phyloP scores from a whole-genome alignment of 148 eudicot species.

The Nyssa sinensis region DNA sequence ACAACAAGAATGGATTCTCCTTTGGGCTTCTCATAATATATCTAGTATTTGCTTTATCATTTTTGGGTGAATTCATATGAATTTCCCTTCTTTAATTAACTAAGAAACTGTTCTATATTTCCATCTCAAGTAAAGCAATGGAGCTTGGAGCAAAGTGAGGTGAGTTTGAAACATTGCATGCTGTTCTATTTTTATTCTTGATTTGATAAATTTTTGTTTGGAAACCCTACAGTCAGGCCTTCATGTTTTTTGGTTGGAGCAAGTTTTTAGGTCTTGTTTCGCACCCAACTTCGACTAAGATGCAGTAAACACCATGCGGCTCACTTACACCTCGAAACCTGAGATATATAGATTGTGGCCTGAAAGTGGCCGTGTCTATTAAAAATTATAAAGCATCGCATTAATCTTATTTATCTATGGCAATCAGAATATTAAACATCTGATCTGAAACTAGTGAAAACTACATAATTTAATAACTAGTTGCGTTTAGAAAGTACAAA shows the following conservation, averaged over 20 bases:
- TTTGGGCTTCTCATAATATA: background rate
- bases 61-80: background rate
- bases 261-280: background rate
- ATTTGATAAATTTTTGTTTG: background rate
- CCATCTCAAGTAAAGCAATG: background rate
- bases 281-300: background rate
- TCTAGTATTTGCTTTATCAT: background rate
- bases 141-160: background rate
- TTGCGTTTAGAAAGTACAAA: slow-evolving; percentile 30
- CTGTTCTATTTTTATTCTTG: background rate
- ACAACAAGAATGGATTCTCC: background rate
- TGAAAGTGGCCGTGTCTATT: background rate
- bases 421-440: background rate
- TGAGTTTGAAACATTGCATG: background rate
- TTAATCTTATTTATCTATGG: background rate
- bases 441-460: slow-evolving; percentile 5
- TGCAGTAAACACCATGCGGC: background rate
- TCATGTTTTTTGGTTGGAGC: background rate
- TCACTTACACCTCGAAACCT: background rate
- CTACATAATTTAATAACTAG: slow-evolving; percentile 25
- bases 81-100: background rate
- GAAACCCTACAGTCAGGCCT: background rate
- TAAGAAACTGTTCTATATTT: background rate
- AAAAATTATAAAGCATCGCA: background rate
- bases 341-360: background rate